A percentile compares a stretch with the other conserved stretches of the same genome.
phyloP scores from a whole-genome alignment of 306 rosid species.

The Rosa rugosa region DNA sequence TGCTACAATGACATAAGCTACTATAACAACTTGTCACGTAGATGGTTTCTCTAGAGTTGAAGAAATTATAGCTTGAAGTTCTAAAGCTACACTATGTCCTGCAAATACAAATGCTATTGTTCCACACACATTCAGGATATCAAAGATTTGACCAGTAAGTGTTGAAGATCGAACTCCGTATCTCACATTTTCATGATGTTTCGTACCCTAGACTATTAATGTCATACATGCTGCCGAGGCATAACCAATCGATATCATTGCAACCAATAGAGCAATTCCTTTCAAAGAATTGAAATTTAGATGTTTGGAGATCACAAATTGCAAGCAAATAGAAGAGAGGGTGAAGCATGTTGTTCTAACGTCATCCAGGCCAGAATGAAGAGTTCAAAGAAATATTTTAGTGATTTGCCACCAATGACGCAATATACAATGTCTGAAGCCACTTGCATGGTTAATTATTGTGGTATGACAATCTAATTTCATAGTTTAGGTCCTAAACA shows the following conservation, averaged over 20 bases:
- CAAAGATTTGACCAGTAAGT: constrained; percentile 29
- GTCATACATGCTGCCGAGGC: constrained; percentile 41
- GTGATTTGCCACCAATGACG: constrained; percentile 67
- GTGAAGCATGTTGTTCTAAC: constrained; percentile 47
- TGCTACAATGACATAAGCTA: constrained; percentile 48
- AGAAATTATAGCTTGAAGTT: constrained; percentile 74
- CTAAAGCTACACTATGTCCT: constrained; percentile 56
- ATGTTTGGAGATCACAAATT: constrained; percentile 51
- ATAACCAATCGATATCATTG: constrained; percentile 57
- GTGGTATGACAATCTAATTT: constrained; percentile 51
- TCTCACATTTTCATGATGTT: constrained; percentile 12
- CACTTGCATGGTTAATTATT: constrained; percentile 52
- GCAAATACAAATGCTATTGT: constrained; percentile 72
- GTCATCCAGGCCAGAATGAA: background rate
- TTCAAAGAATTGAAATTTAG: constrained; percentile 63
- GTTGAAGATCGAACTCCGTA: constrained; percentile 42
- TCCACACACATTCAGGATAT: constrained; percentile 54
- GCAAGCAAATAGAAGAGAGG: constrained; percentile 32
- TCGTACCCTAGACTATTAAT: constrained; percentile 28
- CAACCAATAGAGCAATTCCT: constrained; percentile 50
- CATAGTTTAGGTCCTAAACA: constrained; percentile 48
- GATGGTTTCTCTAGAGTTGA: constrained; percentile 51
- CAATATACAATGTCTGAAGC: constrained; percentile 56
- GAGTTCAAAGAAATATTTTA: constrained; percentile 51
- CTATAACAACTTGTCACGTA: constrained; percentile 62